Evolutionary conservation across 2,329 filamentous ascomycete species (phyloP).

Genomic region (Diaporthe nobilis): DNA sequence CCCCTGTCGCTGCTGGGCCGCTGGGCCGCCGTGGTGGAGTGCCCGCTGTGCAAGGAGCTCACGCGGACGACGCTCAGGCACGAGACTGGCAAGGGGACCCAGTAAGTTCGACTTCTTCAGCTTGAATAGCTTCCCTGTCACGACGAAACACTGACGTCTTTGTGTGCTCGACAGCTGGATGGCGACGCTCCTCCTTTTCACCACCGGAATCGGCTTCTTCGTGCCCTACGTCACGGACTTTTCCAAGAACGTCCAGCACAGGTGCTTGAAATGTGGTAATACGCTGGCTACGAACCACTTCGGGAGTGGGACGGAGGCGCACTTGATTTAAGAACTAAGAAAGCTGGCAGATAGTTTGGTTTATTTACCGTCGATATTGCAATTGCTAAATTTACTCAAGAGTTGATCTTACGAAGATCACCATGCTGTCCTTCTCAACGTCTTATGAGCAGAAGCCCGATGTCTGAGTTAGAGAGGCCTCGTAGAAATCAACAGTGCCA

Average conservation of each 20-base stretch:
- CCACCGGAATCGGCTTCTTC: not conserved
- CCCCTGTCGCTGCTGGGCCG: slow-evolving; percentile 33
- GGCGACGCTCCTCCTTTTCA: slow-evolving; percentile 23
- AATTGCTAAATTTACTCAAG: too few relatives aligned
- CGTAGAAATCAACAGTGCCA: too few relatives aligned
- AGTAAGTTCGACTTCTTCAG: not conserved
- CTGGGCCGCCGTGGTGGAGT: slow-evolving; percentile 38
- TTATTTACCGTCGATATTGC: too few relatives aligned
- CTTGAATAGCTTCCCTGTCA: rapidly evolving
- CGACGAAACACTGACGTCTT: not conserved
- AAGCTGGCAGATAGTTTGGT: too few relatives aligned
- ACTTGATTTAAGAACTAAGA: not conserved
- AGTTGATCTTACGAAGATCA: too few relatives aligned
- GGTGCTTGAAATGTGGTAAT: slow-evolving; percentile 21
- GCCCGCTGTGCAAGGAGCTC: slow-evolving; percentile 34
- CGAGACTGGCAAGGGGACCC: not conserved
- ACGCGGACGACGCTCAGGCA: not conserved
- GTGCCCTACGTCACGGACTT: slow-evolving; percentile 23
- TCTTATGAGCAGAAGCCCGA: too few relatives aligned
- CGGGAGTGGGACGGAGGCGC: slow-evolving; percentile 12
- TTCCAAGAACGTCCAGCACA: slow-evolving; percentile 10
- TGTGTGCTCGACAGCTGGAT: not conserved
- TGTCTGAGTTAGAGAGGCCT: too few relatives aligned
- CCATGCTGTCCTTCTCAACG: too few relatives aligned
- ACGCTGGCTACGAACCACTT: slow-evolving; percentile 17